Base-by-base conservation (phyloP, 1,139 yeast species). In the Hemisphaericaspora xylofermentans region DNA sequence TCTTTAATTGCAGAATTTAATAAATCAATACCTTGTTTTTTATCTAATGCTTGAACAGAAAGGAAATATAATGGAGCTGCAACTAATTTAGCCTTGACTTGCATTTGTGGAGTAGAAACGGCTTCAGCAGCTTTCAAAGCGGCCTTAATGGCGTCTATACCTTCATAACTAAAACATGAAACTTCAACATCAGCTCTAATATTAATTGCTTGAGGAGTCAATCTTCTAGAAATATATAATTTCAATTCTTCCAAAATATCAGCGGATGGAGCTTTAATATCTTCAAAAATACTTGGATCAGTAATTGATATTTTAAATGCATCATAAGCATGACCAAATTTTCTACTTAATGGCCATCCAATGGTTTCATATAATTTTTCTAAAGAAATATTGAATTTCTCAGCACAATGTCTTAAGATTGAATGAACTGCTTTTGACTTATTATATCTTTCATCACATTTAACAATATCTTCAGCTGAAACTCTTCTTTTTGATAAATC, bases 171-270 rank as follows among this genome's bases (percentile, higher is more conserved):
- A 72, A 91, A 93, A 66, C 98, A 93, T 27, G 97, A 89, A 32
- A 93, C 98, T 66, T 93, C 98, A 42, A 93, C 87, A 64, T 93
- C 98, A 21, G 98, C 96, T 68, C 98, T 86, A 60, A 94, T 86
- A 71, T 93, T 94, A 57, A 89, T 89, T 32, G 98, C 96, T 71
- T 93, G 97, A 46, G 98, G 98, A 33, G 98, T 93, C 64, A 93
- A 80, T 67, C 97, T 85, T 66, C 95, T 84, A 43, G 94, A 79
- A 57, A 93, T 91, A 69, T 91, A 93, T 45, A 78, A 71, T 63
- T 86, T 83, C 57, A 91, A 77, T 65, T 91, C 97, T 42, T 81
- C 86, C 66, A 85, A 76, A 33, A 89, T 76, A 31, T 82, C 94
- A 28, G 65, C 59, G 26, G 89, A 78, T 37, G 95, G 89, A n/a